Percentiles rank a stretch among this genome's conserved stretches.
Conservation (phyloP, 2,329 filamentous ascomycete species). For the Myotisia sp. region DNA sequence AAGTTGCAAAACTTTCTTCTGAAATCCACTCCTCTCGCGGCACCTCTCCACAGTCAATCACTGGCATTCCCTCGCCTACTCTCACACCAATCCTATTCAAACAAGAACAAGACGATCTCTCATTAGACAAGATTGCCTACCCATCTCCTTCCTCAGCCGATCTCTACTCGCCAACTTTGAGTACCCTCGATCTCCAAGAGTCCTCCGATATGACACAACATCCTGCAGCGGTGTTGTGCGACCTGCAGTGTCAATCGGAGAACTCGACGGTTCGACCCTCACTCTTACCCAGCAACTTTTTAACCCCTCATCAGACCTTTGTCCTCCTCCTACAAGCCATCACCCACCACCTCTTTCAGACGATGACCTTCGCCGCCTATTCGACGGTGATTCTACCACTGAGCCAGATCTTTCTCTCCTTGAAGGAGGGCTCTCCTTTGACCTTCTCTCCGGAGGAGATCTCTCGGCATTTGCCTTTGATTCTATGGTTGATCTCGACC, state of each 20-base stretch:
- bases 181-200: constrained; percentile 34
- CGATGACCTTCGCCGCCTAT: constrained; percentile 48
- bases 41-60: constrained; percentile 25
- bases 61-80: constrained; percentile 24
- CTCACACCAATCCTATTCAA: constrained; percentile 31
- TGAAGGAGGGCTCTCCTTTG: constrained; percentile 63
- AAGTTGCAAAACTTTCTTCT: constrained; percentile 37
- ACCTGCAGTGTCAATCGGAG: constrained; percentile 99
- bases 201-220: constrained; percentile 96
- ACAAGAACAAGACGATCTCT: constrained; percentile 30
- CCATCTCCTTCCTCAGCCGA: constrained; percentile 26
- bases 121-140: constrained; percentile 26
- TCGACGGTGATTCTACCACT: constrained; percentile 52
- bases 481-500: constrained; percentile 42
- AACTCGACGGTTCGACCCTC: constrained; percentile 35
- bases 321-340: constrained; percentile 42
- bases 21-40: constrained; percentile 30
- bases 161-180: constrained; percentile 27
- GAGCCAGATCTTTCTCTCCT: constrained; percentile 60
- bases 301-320: constrained; percentile 25
- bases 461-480: constrained; percentile 38
- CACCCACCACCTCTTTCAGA: constrained; percentile 53
- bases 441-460: constrained; percentile 42
- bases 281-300: constrained; percentile 29
- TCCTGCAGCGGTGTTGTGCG: constrained; percentile 99